Base-by-base conservation (phyloP, 148 eudicot genomes). In the Camellia lanceoleosa region DNA sequence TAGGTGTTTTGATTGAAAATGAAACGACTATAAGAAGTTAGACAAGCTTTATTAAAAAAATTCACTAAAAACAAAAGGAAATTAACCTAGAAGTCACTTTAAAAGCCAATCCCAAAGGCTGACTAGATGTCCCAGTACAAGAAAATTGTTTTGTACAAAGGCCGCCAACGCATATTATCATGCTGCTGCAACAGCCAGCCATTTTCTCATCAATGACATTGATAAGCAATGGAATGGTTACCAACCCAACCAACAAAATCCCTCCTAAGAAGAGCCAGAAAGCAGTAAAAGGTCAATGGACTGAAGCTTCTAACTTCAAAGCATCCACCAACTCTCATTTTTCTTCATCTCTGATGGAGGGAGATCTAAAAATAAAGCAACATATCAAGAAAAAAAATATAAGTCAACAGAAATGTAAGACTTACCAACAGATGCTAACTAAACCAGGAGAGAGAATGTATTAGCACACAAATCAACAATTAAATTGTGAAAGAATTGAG, bases 301-400 rank as follows among this genome's bases (percentile, higher is more conserved):
- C 38, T 30, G 38, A 30, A 30, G 52, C 52, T 68, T 18, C 67
- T 19, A 38, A 47, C 63, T 68, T 69, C 73, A 60, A 61, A 68
- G 64, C 4, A 70, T 59, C 81, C 81, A 78, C 75, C 82, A 78
- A 71, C 70, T 59, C 15, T 20, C 68, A 77, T 78, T 84, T 18
- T 59, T 81, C 78, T 74, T 84, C 59, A 23, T 56, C 47, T 84
- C 78, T 77, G 6, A n/a, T 2, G 71, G 62, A 23, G 84, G 86
- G 23, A 77, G 65, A 19, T 84, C 87, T 84, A 78, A 8, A 67
- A 44, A 73, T 51, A 42, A 51, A 3, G 65, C 62, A 63, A 65
- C 61, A 4, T 18, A n/a, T 14, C 63, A 44, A 30, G 20, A 60
- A 1, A 79, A 13, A 61, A 13, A 61, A 10, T 38, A n/a, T 7